Base-by-base conservation (phyloP, 106 monocot genomes). In the Hemerocallis citrina region DNA sequence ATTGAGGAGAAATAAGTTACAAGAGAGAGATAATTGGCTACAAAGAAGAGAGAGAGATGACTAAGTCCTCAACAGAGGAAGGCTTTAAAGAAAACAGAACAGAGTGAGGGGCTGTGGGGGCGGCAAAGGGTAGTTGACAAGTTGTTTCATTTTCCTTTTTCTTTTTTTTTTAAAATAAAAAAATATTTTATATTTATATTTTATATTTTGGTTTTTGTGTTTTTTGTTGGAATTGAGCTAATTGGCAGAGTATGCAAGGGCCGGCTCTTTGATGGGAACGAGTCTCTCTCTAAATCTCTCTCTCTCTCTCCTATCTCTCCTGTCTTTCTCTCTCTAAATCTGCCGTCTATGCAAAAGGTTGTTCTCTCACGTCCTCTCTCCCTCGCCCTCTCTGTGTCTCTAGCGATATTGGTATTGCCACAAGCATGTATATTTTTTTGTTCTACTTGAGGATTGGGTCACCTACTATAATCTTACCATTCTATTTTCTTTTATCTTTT, bases 41-140 rank as follows among this genome's bases (percentile, higher is more conserved):
- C 23, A 55, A 15, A 27, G n/a, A 31, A 35, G 30, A 32, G 57
- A 50, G 38, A 59, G 69, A 50, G 41, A 75, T 47, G 63, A 63
- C 63, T 4, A 20, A 46, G 63, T 63, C 63, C 46, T 46, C 3
- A n/a, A 47, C 7, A 52, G 31, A 8, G 29, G 48, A 52, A 50
- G 34, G 58, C 15, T 43, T 49, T 60, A 17, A 59, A 59, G 25
- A 19, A 10, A 15, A 10, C 39, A 43, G 33, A 46, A 17, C 55
- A 35, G 48, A 32, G 47, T 52, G n/a, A 28, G 8, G 41, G 44
- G 23, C 50, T 17, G 52, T 32, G 33, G 34, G 47, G 67, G 62
- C 43, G 66, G 55, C 66, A 44, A 42, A 64, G 54, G 24, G n/a
- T 12, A 43, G 37, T n/a, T n/a, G n/a, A n/a, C n/a, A n/a, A n/a